Evolutionary conservation across 1,284 basidiomycete genomes (phyloP).

Genomic region (Polyporus tsugae): DNA sequence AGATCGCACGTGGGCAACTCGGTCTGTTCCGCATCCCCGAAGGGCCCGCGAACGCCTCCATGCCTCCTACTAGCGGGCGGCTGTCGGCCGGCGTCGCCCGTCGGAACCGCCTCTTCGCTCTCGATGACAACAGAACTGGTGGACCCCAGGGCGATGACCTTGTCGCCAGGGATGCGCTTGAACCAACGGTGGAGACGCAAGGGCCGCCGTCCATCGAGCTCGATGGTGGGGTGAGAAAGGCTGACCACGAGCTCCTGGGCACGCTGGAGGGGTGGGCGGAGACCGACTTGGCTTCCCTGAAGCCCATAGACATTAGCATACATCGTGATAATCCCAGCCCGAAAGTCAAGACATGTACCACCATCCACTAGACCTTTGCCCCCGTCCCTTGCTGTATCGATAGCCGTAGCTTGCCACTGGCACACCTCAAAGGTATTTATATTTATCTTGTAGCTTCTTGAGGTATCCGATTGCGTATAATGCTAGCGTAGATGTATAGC

Average conservation of each 20-base stretch:
- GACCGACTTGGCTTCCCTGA: neutral
- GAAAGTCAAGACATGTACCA: neutral
- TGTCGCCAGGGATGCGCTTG: neutral
- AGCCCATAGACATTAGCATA: neutral
- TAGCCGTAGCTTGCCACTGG: neutral
- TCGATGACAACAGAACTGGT: neutral
- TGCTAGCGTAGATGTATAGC: neutral
- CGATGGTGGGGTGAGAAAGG: neutral
- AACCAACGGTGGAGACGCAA: neutral
- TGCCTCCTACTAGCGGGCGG: neutral
- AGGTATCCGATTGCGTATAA: neutral
- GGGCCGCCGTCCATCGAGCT: neutral
- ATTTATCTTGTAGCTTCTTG: neutral
- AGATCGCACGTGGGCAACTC: neutral
- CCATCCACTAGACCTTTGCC: neutral
- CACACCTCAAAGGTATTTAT: too few species aligned
- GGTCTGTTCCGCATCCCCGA: neutral
- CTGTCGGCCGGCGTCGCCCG: neutral
- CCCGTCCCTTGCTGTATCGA: neutral
- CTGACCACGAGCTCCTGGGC: neutral
- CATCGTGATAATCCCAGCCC: neutral
- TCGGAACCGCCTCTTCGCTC: neutral
- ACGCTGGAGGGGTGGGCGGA: neutral
- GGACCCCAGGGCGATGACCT: neutral
- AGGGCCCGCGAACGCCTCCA: neutral